Base-by-base conservation (phyloP, 768 basidiomycete species). In the Russula emetica region DNA sequence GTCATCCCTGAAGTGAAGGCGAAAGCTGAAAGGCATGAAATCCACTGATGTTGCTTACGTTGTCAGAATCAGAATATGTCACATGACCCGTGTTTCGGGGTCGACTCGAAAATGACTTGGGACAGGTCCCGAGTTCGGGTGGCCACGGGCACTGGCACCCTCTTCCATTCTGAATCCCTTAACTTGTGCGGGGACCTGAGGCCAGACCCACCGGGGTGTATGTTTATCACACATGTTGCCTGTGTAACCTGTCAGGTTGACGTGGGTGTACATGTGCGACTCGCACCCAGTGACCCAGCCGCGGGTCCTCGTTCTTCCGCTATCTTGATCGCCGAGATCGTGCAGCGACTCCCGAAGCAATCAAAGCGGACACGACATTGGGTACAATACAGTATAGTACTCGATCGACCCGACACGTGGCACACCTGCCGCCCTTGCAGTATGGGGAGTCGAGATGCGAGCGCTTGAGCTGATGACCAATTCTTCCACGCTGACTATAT, bases 171-270 rank as follows among this genome's bases (percentile, higher is more conserved):
- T 24, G 38, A 38, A 36, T 47, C 14, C 28, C 34, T 38, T 13
- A 11, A 26, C 36, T 24, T 24, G 22, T 34, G 30, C 13, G 16
- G 32, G 28, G 11, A 20, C 53, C 40, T 18, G 24, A 38, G 49
- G 55, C 36, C 18, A 49, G 54, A 51, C 13, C 36, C 32, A 36
- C 22, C 55, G n/a, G 16, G 26, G 30, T 24, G n/a, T n/a, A 47
- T 61, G 52, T 36, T 16, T 24, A 34, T 18, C n/a, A 47, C 58
- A 49, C 58, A 36, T 36, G 40, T 59, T 42, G 58, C 56, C 11
- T 14, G 28, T 57, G 44, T 28, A 30, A 20, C 42, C 5, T 26
- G 20, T 44, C 38, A 18, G 38, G 24, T 22, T 40, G 40, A 56
- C 38, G 40, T 40, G 26, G 16, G 32, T 42, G n/a, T n/a, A n/a